Percentiles rank a stretch among this genome's conserved stretches.
Evolutionary conservation across 805 yeast species (phyloP).

Genomic region (Candida chauliodis): DNA sequence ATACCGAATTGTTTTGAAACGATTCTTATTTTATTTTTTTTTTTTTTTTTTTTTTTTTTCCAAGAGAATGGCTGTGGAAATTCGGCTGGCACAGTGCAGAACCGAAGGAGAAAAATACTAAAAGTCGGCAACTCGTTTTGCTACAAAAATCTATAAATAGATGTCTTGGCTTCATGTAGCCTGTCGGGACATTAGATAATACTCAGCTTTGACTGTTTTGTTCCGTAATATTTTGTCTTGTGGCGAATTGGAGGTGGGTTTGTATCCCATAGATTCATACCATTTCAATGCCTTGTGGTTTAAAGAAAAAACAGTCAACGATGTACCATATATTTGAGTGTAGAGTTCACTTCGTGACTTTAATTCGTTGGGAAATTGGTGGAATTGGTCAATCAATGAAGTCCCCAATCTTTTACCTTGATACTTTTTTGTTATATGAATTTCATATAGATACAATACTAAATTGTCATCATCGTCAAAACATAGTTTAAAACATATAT

Average conservation of each 20-base stretch:
- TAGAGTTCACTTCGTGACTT: conserved; percentile 6
- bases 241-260: conserved; percentile 40
- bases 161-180: too few relatives aligned
- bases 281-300: conserved; percentile 42
- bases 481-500: conserved; percentile 46
- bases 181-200: conserved; percentile 20
- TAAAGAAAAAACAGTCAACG: conserved; percentile 50
- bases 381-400: conserved; percentile 32
- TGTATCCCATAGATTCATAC: conserved; percentile 42
- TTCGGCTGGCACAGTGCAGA: too few relatives aligned
- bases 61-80: too few relatives aligned
- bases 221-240: conserved; percentile 35
- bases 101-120: too few relatives aligned
- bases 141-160: too few relatives aligned
- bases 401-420: conserved; percentile 40
- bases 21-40: too few relatives aligned
- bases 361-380: conserved; percentile 22
- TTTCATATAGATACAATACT: conserved; percentile 54
- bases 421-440: conserved; percentile 39
- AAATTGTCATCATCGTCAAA: conserved; percentile 30
- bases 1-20: too few relatives aligned
- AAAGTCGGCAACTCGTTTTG: too few relatives aligned
- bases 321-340: conserved; percentile 20
- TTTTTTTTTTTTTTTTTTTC: too few relatives aligned
- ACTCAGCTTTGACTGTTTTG: conserved; percentile 38